These are phyloP conservation scores for Zygnema cylindricum DNA, from an alignment of 139 green algal species.

Conservation along the genomic window DNA sequence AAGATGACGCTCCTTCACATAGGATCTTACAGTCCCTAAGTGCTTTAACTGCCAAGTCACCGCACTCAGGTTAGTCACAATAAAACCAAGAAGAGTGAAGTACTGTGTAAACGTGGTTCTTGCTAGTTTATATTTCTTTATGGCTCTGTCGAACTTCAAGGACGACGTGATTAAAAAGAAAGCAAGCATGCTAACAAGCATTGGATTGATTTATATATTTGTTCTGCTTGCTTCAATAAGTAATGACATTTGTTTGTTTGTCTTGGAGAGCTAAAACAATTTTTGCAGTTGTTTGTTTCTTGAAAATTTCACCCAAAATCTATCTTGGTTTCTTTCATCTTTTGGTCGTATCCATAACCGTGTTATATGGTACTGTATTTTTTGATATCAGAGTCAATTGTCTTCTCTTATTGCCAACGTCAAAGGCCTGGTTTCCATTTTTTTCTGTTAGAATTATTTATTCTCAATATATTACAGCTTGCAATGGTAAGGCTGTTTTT, in stretches of 20 bases:
- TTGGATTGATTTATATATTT: not conserved
- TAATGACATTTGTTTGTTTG: not conserved
- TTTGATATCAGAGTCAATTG: no score
- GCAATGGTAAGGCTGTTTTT: no score
- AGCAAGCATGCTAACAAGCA: no score
- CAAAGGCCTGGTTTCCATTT: no score
- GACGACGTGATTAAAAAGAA: no score
- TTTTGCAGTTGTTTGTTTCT: not conserved
- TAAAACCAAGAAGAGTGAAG: not conserved
- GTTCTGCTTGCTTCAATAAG: not conserved
- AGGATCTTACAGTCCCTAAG: conserved; percentile 14
- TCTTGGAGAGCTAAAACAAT: not conserved
- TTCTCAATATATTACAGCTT: no score
- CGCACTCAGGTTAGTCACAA: not conserved
- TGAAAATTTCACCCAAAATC: not conserved
- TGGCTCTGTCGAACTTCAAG: no score
- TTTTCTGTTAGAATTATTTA: no score
- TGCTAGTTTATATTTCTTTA: not conserved
- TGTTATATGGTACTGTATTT: not conserved
- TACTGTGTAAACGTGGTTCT: not conserved
- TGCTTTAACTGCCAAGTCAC: not conserved
- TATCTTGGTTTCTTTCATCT: not conserved
- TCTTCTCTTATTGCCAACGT: no score
- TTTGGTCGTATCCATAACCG: no score
- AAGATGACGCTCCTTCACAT: not conserved